Base-by-base conservation (phyloP, 176 grass and related monocot species). In the Oryza rufipogon region DNA sequence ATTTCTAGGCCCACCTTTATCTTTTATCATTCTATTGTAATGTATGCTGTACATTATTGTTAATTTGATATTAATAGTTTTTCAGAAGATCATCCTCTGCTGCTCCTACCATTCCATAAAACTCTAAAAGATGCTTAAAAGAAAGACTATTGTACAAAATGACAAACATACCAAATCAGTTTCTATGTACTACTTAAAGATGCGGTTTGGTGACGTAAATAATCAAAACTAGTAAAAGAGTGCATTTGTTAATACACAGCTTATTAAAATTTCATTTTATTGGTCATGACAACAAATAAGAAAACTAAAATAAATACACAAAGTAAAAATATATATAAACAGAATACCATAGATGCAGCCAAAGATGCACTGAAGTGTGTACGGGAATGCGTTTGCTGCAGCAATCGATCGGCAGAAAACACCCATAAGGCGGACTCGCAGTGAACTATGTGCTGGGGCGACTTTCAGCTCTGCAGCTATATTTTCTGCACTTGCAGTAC, bases 331-430 rank as follows among this genome's bases (percentile, higher is more conserved):
- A 25, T 48, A 63, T 56, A 45, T 3, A 83, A 85, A 48, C 77
- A 54, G 25, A 71, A 28, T 90, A 97, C 95, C 95, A 70, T 91
- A 95, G 73, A 97, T 95, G 88, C 92, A 97, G 36, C 86, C 84
- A 75, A 97, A 97, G 80, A 97, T 93, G 82, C 95, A 93, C 77
- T 94, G 92, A 72, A 97, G 87, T 73, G 95, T 92, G 84, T 90
- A 89, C 32, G 95, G 95, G 85, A 97, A 97, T 84, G 87, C 47
- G 68, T 97, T 97, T 46, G 92, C 95, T 81, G 95, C 92, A 91
- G 95, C 88, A 70, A 94, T 82, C 79, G 95, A 97, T 66, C 90
- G 89, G 75, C 92, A 91, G 85, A 94, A 97, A 82, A 94, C 85
- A 90, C 60, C 91, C 95, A 94, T 97, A 76, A 97, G 92, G 71